Evolutionary conservation across 768 basidiomycete genomes (phyloP), one percentile per base, ranked within the genome.

Genomic region (Podaxis sp.): DNA sequence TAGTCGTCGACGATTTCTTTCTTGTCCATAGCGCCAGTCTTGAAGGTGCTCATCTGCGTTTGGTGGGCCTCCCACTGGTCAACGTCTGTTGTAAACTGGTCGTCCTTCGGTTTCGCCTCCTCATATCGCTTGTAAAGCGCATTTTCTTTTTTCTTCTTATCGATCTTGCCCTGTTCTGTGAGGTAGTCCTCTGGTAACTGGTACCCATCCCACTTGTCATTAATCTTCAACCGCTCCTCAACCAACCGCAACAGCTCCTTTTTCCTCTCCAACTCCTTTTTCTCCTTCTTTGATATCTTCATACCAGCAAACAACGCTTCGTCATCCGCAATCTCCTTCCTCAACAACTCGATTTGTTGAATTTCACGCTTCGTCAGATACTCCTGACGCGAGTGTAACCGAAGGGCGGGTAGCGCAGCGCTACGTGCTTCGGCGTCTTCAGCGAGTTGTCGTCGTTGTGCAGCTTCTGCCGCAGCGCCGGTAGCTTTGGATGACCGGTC

Each of bases 21-120:
- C 74, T 93, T 94, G 74, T 99, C 97, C 86, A 96, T 73, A 2
- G 97, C 95, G 29, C 97, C 94, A 2, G 89, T 90, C 72, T 86
- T 90, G 78, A 98, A 93, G 13, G 91, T 90, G 68, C 93, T 94
- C 69, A 94, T 89, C 59, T 84, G 82, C 25, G 94, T 91, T 76
- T 99, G 97, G 74, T 85, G 84, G 51, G 89, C 89, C 75, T 99
- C 97, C 94, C 95, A 99, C 73, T 96, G 94, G 74, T 99, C 97
- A 60, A 98, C 86, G 69, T 99, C 97, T 1, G 96, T 98, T 2
- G 93, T 87, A 72, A 98, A 98, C 68, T 96, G 90, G 72, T 94
- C 94, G 64, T 94, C 94, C 72, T 93, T 91, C 0, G 87, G 89
- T 71, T 90, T 92, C 8, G 90, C 90, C 57, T 99, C 97, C 70